These are phyloP conservation scores for Talaromyces sp. DNA, from an alignment of 2,329 filamentous ascomycete genomes.

Conservation along the genomic window DNA sequence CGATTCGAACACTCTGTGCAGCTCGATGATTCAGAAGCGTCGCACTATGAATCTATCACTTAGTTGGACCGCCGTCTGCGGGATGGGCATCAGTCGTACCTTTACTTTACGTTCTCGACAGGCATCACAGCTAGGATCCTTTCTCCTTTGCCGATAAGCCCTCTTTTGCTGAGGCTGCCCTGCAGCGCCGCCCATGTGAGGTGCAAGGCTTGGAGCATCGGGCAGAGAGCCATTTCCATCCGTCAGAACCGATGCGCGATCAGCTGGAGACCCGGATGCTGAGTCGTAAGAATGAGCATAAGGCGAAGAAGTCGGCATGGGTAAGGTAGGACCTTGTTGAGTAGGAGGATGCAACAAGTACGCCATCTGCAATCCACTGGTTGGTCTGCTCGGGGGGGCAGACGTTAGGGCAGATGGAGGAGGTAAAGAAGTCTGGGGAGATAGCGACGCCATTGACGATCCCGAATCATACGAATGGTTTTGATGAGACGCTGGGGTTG, in stretches of 20 bases:
- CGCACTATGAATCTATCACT: conserved; percentile 54
- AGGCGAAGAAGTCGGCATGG: conserved; percentile 23
- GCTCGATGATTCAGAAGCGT: conserved; percentile 91
- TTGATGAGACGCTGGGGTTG: not conserved
- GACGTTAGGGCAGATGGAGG: conserved; percentile 29
- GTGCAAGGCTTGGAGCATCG: conserved; percentile 29
- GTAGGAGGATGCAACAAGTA: conserved; percentile 37
- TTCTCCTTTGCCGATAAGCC: conserved; percentile 88
- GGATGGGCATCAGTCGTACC: conserved; percentile 30
- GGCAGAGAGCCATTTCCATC: conserved; percentile 39
- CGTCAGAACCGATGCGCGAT: conserved; percentile 30
- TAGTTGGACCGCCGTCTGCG: not conserved
- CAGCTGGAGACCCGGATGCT: conserved; percentile 36
- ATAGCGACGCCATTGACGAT: conserved; percentile 33
- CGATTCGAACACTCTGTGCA: conserved; percentile 97
- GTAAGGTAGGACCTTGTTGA: conserved; percentile 21
- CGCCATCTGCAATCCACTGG: conserved; percentile 38
- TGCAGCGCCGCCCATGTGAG: conserved; percentile 36
- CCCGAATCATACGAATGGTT: conserved; percentile 5
- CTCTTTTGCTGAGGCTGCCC: conserved; percentile 72
- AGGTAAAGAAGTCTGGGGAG: conserved; percentile 26
- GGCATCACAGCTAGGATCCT: conserved; percentile 96
- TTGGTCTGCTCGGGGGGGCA: conserved; percentile 34
- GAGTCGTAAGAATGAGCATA: conserved; percentile 39
- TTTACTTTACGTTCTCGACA: conserved; percentile 78